phyloP scores from a whole-genome alignment of 257 asterid species.

The Solanum corneliomulleri region DNA sequence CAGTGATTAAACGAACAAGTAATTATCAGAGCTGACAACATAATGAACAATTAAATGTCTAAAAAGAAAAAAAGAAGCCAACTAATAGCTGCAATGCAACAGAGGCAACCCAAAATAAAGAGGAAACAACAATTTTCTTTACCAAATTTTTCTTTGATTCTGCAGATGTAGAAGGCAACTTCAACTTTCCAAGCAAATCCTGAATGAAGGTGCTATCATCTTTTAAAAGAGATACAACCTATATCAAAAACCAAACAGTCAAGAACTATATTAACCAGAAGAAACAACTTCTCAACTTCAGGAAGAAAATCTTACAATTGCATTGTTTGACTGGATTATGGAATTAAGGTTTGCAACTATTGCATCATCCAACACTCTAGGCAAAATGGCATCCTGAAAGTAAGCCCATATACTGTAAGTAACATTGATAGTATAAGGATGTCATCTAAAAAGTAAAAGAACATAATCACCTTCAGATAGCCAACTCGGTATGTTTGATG shows the following conservation, averaged over 20 bases:
- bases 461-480: conserved; percentile 66
- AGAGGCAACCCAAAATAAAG: not conserved
- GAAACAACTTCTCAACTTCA: not conserved
- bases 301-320: conserved; percentile 45
- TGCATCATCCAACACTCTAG: conserved; percentile 70
- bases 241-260: conserved; percentile 11
- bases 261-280: conserved; percentile 2
- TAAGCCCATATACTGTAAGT: conserved; percentile 15
- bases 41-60: not conserved
- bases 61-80: not conserved
- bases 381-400: conserved; percentile 80
- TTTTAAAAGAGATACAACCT: conserved; percentile 84
- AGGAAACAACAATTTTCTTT: not conserved
- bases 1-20: not conserved
- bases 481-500: conserved; percentile 92
- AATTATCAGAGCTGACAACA: not conserved
- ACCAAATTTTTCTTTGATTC: conserved; percentile 82
- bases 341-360: conserved; percentile 59
- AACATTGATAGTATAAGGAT: not conserved
- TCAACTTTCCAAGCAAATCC: conserved; percentile 79
- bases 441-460: not conserved
- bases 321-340: conserved; percentile 75
- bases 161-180: conserved; percentile 41
- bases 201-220: conserved; percentile 75
- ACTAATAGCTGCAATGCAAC: not conserved